Evolutionary conservation across 1,284 basidiomycete genomes (phyloP), one percentile per base, ranked within the genome.

Genomic region (Erythrobasidium hasegawianum): DNA sequence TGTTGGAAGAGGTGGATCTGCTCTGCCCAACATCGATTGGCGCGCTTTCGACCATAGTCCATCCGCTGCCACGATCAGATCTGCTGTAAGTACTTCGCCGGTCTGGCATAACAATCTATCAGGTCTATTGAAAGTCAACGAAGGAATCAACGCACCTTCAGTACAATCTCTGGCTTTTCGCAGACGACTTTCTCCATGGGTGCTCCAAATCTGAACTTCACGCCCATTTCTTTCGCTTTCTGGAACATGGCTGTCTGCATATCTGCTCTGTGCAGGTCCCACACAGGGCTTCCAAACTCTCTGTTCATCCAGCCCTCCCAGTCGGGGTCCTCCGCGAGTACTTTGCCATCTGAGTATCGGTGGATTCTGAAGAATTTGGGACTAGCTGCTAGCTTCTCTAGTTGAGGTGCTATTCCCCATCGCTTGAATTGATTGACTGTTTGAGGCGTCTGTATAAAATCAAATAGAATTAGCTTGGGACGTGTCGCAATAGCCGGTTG

Each of bases 201-300:
- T 22, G 56, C 7, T 8, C 49, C 57, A 39, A 66, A 59, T 2
- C 24, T 49, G 43, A 59, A 58, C 38, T 59, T 52, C 8, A 59
- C 41, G 10, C 64, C 64, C 8, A 66, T 29, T 33, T 58, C 45
- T n/a, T 59, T 59, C 22, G 64, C 64, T 41, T 66, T 66, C 9
- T 59, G 41, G 20, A 59, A 66, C 33, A 66, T 13, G 16, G 50
- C 57, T n/a, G 40, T 49, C 50, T 66, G 64, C 39, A 66, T 20
- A 49, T 66, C 64, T 14, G 64, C 57, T 26, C 64, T 50, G 38
- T 66, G 64, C 13, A 66, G 20, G 18, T 66, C 64, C 57, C 56
- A 66, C 24, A 66, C 56, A n/a, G 54, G 54, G 33, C 49, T 54
- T 13, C 64, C 64, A 29, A 59, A 66, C 33, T 59, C 49, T 38